These are phyloP conservation scores for Tremellales sp. DNA, from an alignment of 1,284 basidiomycete species.

Conservation along the genomic window DNA sequence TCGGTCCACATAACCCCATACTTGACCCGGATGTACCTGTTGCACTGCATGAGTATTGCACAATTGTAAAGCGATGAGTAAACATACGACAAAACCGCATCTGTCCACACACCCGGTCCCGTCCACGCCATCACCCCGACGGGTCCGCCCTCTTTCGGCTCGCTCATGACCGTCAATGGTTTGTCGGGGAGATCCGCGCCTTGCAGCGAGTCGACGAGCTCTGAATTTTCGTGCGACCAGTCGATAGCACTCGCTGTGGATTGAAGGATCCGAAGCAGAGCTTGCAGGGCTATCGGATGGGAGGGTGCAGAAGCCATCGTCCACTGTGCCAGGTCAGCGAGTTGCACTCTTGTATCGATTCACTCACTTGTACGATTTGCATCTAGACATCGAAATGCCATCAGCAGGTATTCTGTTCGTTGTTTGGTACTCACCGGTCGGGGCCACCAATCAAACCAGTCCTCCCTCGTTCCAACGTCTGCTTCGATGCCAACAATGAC, in stretches of 20 bases:
- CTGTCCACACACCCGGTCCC: constrained; percentile 48
- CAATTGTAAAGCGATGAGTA: constrained; percentile 1
- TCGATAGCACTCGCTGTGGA: constrained; percentile 33
- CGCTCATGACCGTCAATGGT: constrained; percentile 21
- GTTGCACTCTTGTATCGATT: no score
- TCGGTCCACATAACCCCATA: constrained; percentile 45
- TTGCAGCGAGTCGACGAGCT: constrained; percentile 16
- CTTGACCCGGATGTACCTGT: constrained; percentile 38
- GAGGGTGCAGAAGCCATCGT: constrained; percentile 43
- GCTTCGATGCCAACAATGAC: constrained; percentile 49
- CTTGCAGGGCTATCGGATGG: constrained; percentile 42
- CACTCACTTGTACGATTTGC: constrained; percentile 38
- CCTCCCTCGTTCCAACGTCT: constrained; percentile 45
- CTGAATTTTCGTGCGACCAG: constrained; percentile 31
- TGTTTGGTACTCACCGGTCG: constrained; percentile 37
- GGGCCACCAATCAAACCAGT: constrained; percentile 50
- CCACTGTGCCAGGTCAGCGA: no score
- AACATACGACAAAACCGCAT: constrained; percentile 37
- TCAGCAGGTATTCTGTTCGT: neutral
- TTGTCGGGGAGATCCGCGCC: constrained; percentile 20
- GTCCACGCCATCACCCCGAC: constrained; percentile 48
- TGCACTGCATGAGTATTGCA: neutral
- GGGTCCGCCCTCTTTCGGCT: constrained; percentile 38
- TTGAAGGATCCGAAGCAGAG: constrained; percentile 39
- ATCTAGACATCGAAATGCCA: constrained; percentile 20